Evolutionary conservation across 441 rosid species (phyloP).

Genomic region (Bocquillonia castaneifolia): DNA sequence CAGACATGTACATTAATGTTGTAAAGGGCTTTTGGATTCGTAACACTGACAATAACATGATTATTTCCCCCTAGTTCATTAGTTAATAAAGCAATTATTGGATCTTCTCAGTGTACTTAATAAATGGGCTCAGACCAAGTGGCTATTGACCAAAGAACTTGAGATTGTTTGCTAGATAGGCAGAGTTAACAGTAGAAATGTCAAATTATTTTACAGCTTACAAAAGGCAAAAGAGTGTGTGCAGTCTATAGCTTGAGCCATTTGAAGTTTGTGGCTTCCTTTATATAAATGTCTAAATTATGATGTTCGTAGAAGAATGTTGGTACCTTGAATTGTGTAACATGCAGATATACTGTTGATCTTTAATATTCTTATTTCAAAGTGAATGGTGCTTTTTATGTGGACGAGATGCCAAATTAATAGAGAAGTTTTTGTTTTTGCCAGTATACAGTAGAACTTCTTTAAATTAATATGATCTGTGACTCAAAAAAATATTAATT

Average conservation of each 20-base stretch:
- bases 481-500: no score
- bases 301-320: no score
- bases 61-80: neutral
- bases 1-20: neutral
- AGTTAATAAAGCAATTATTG: neutral
- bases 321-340: neutral
- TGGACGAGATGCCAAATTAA: neutral
- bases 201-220: neutral
- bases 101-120: neutral
- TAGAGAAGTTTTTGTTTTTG: no score
- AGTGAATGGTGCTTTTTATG: neutral
- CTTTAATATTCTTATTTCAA: neutral
- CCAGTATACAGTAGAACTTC: no score
- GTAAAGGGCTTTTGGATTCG: neutral
- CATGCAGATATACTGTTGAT: neutral
- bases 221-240: neutral
- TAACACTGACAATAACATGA: neutral
- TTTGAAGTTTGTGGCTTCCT: no score
- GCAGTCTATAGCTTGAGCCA: neutral
- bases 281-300: no score
- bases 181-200: neutral
- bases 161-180: neutral
- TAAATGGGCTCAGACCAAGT: neutral
- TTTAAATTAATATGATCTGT: no score
- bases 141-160: neutral